Percentiles rank a stretch among this genome's conserved stretches.
Evolutionary conservation across 768 basidiomycete species (phyloP).

Genomic region (Auricularia sp.): DNA sequence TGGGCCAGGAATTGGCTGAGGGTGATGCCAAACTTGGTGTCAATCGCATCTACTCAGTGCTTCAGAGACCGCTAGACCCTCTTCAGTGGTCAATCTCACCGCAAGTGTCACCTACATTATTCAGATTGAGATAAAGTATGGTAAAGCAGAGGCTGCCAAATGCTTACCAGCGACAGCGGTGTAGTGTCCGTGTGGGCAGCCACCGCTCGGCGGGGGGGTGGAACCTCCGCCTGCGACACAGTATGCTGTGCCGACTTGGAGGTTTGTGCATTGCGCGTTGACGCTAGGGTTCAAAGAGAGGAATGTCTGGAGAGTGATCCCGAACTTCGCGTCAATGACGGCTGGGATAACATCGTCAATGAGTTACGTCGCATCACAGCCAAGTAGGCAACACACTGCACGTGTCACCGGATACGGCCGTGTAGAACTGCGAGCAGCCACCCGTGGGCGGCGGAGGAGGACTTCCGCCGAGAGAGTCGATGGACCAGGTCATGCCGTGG

Average conservation of each 20-base stretch:
- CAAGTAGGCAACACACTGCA: neutral
- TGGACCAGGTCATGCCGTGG: neutral
- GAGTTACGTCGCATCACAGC: no score
- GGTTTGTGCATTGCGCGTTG: neutral
- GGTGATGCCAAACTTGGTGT: neutral
- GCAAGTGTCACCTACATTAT: neutral
- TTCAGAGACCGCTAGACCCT: neutral
- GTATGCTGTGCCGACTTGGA: neutral
- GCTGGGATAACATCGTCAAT: no score
- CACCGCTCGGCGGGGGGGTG: neutral
- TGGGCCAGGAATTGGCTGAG: neutral
- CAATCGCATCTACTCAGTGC: neutral
- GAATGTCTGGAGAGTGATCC: neutral
- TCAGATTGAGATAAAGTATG: neutral
- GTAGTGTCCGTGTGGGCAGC: neutral
- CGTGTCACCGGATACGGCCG: neutral
- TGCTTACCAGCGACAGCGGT: neutral
- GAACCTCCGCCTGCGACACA: neutral
- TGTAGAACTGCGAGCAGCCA: neutral
- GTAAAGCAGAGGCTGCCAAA: neutral
- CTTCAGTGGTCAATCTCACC: neutral
- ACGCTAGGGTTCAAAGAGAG: neutral
- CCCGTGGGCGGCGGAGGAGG: neutral
- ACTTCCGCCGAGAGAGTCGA: neutral
- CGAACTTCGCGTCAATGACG: neutral